A percentile compares a stretch with the other conserved stretches of the same genome.
Conservation (phyloP, 495 filamentous ascomycete species). For the Penicillium malachiteum region DNA sequence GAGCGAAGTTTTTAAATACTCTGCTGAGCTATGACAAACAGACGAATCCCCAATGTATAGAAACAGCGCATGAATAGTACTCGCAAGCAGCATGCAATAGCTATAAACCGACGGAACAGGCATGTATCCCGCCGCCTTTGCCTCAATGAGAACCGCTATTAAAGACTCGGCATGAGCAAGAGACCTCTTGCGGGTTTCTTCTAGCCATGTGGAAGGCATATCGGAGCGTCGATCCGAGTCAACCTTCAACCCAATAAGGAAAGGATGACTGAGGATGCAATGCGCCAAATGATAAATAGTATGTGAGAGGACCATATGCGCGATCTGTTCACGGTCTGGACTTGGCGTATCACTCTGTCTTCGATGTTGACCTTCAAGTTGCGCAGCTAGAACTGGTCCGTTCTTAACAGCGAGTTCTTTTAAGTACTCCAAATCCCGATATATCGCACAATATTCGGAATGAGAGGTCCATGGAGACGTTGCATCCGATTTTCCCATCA, state of each 20-base stretch:
- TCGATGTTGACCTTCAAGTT: constrained; percentile 4
- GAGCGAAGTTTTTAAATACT: constrained; percentile 19
- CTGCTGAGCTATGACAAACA: constrained; percentile 14
- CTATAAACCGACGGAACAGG: constrained; percentile 23
- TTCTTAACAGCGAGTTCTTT: constrained; percentile 20
- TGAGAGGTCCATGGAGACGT: constrained; percentile 21
- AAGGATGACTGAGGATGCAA: constrained; percentile 33
- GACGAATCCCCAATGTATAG: constrained; percentile 12
- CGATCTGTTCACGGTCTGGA: constrained; percentile 18
- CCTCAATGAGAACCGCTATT: constrained; percentile 23
- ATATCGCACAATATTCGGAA: constrained; percentile 20
- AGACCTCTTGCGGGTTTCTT: constrained; percentile 9
- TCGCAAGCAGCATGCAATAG: constrained; percentile 27
- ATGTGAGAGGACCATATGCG: constrained; percentile 26
- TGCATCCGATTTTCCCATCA: constrained; percentile 17
- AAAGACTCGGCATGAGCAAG: constrained; percentile 17
- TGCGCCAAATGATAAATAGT: constrained; percentile 26
- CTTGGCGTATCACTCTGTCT: constrained; percentile 3
- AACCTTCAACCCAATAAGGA: constrained; percentile 20
- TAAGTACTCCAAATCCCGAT: constrained; percentile 21
- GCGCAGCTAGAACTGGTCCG: constrained; percentile 9
- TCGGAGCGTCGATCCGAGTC: constrained; percentile 1
- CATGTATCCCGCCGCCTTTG: constrained; percentile 26
- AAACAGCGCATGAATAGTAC: constrained; percentile 26
- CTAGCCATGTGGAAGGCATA: constrained; percentile 14